These are phyloP conservation scores for Hymenoscyphus albidus DNA, from an alignment of 2,329 filamentous ascomycete species.

Conservation along the genomic window DNA sequence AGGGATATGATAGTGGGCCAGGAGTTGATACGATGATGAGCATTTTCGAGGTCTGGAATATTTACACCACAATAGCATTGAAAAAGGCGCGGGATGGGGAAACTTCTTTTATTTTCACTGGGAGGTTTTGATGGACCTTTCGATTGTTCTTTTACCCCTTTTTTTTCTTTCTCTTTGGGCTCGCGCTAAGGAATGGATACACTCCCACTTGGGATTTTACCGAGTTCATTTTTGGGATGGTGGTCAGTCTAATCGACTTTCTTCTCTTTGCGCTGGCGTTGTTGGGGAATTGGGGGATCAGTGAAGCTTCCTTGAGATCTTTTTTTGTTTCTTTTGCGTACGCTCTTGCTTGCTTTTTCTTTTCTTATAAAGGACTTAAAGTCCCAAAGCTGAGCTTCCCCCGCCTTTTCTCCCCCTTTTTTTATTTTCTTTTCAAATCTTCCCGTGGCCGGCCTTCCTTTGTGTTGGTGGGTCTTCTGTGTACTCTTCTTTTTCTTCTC, in stretches of 20 bases:
- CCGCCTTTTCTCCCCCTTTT: no score
- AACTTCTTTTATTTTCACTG: background rate
- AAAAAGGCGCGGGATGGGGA: background rate
- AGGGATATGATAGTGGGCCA: background rate
- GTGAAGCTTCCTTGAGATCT: no score
- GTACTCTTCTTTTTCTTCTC: background rate
- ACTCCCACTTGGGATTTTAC: background rate
- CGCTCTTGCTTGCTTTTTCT: no score
- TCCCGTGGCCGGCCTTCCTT: no score
- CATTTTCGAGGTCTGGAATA: background rate
- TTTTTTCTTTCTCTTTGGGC: background rate
- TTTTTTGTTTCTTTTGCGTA: no score
- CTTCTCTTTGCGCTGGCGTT: background rate
- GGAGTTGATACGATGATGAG: background rate
- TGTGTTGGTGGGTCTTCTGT: background rate
- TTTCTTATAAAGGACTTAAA: no score
- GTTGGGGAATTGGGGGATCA: no score
- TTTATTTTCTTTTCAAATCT: no score
- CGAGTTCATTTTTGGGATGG: background rate
- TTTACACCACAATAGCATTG: background rate
- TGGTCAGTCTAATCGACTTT: background rate
- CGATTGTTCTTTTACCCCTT: background rate
- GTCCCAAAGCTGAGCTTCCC: no score
- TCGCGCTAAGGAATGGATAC: background rate
- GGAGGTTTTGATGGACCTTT: background rate